Evolutionary conservation across 345 rosid genomes (phyloP).

Genomic region (Limnanthes douglasii): DNA sequence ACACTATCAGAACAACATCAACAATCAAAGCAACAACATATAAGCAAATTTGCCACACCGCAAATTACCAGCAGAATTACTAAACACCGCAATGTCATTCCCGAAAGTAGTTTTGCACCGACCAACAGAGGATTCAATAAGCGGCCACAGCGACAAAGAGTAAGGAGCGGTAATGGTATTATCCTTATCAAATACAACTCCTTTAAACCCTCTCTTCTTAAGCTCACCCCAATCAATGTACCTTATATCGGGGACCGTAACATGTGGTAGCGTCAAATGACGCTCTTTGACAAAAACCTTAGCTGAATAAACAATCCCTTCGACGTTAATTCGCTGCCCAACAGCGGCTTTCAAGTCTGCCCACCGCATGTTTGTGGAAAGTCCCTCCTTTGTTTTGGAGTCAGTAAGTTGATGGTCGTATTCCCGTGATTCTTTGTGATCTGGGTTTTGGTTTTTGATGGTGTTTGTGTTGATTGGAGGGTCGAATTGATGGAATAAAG

Average conservation of each 20-base stretch:
- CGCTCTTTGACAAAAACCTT: conserved; percentile 42
- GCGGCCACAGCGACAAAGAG: conserved; percentile 57
- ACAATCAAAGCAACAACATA: background rate
- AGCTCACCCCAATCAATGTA: conserved; percentile 80
- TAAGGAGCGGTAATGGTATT: conserved; percentile 91
- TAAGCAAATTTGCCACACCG: background rate
- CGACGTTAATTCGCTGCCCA: conserved; percentile 81
- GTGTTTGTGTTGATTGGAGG: conserved; percentile 14
- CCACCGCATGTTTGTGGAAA: conserved; percentile 94
- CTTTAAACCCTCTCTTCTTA: conserved; percentile 60
- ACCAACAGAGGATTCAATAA: conserved; percentile 46
- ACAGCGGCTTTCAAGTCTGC: conserved; percentile 69
- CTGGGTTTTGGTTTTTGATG: conserved; percentile 17
- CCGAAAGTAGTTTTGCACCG: conserved; percentile 78
- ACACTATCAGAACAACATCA: conserved; percentile 1
- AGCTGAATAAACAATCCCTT: conserved; percentile 61
- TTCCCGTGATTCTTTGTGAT: conserved; percentile 15
- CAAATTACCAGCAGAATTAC: conserved; percentile 84
- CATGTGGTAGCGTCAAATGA: conserved; percentile 70
- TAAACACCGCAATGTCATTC: conserved; percentile 65
- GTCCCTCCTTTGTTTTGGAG: conserved; percentile 2
- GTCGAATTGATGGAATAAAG: conserved; percentile 23
- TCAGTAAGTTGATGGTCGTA: background rate
- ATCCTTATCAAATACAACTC: conserved; percentile 95
- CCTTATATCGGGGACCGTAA: conserved; percentile 54